Percentiles rank a stretch among this genome's conserved stretches.
phyloP scores from a whole-genome alignment of 352 stramenopile genomes.

The Phytophthora nicotianae region DNA sequence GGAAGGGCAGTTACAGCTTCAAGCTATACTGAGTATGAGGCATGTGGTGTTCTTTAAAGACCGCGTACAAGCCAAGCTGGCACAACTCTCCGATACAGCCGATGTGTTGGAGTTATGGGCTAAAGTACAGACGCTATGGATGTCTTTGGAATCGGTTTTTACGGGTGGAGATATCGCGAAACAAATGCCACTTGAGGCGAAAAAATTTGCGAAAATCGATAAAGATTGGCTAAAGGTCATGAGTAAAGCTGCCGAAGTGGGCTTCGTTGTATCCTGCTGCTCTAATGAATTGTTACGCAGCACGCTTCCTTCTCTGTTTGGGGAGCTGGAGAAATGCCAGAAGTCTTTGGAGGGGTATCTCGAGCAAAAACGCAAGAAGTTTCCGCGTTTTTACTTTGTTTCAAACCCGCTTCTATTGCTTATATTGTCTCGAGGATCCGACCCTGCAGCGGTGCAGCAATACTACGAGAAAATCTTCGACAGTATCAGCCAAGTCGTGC shows the following conservation, averaged over 20 bases:
- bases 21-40: conserved; percentile 89
- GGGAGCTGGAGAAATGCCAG: conserved; percentile 92
- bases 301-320: conserved; percentile 88
- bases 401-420: conserved; percentile 90
- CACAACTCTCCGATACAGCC: conserved; percentile 85
- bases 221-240: conserved; percentile 93
- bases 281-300: conserved; percentile 85
- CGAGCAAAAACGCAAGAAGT: conserved; percentile 91
- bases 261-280: conserved; percentile 80
- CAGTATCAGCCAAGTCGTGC: conserved; percentile 75
- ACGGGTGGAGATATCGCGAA: conserved; percentile 93
- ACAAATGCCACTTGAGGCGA: conserved; percentile 92
- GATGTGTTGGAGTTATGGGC: conserved; percentile 91
- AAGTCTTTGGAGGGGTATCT: conserved; percentile 92
- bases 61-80: conserved; percentile 75
- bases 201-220: conserved; percentile 93
- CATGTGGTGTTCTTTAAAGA: conserved; percentile 92
- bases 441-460: conserved; percentile 77
- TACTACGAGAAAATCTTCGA: conserved; percentile 92
- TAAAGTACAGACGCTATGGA: conserved; percentile 93
- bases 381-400: conserved; percentile 93
- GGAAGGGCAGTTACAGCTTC: conserved; percentile 87
- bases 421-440: conserved; percentile 88
- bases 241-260: conserved; percentile 78
- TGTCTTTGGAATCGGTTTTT: conserved; percentile 91